phyloP scores from a whole-genome alignment of 2,329 filamentous ascomycete species.

The Ophiosphaerella narmari region DNA sequence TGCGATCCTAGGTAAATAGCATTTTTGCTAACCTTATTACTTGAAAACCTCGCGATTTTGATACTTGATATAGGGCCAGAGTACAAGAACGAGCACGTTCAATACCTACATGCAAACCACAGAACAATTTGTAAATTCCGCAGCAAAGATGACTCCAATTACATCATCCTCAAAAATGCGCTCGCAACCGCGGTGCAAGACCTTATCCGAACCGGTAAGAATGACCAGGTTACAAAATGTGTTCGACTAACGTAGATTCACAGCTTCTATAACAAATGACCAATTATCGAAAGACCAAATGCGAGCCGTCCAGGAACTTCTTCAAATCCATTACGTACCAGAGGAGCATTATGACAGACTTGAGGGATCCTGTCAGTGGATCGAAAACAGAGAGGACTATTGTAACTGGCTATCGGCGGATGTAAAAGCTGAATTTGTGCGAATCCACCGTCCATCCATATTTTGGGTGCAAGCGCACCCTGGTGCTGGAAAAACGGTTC shows the following conservation, averaged over 20 bases:
- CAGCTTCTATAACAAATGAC: background rate
- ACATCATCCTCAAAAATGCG: constrained; percentile 1
- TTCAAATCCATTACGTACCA: background rate
- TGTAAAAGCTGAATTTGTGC: background rate
- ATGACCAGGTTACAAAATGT: background rate
- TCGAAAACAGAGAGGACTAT: background rate
- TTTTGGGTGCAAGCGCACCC: constrained; percentile 2
- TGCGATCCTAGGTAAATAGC: background rate
- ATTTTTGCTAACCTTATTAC: background rate
- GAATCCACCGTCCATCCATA: background rate
- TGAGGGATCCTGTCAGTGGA: constrained; percentile 2
- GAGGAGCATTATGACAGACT: constrained; percentile 1
- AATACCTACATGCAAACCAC: background rate
- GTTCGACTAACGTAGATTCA: no score
- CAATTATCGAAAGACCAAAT: background rate
- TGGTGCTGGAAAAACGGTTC: constrained; percentile 1
- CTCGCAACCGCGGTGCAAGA: background rate
- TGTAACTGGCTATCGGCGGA: background rate
- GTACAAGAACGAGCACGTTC: background rate
- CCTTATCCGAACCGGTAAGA: background rate
- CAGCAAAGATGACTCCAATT: background rate
- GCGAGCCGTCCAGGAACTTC: background rate
- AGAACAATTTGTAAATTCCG: constrained; percentile 1
- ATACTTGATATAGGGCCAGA: background rate
- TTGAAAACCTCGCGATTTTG: background rate